Evolutionary conservation across 768 basidiomycete genomes (phyloP), one percentile per base, ranked within the genome.

Genomic region (Amanita polypyramis): DNA sequence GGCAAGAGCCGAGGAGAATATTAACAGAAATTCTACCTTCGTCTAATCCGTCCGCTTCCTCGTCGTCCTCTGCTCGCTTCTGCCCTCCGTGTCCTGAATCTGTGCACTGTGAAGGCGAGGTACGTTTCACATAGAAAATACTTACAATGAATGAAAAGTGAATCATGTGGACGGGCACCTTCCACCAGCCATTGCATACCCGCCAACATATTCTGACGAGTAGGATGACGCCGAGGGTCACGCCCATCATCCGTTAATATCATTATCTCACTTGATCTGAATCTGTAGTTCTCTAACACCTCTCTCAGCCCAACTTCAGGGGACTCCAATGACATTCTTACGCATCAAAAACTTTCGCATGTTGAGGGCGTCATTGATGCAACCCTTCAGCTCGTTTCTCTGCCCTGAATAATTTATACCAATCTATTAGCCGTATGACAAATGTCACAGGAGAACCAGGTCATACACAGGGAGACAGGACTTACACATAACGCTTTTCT

Each of bases 71-170:
- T 63, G 96, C 92, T 45, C 70, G 72, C 2, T 83, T 81, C 59
- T 94, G 93, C 8, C 93, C 95, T n/a, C 96, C 95, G 56, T 97
- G 94, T 0, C 94, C 95, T 1, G 93, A 95, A 64, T 90, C 85
- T 87, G 23, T 19, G 27, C 5, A 46, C 11, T 6, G 23, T 29
- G 42, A 35, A 29, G 15, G 8, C 8, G 45, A 35, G 9, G 4
- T 35, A 17, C 9, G 44, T 25, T 27, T 2, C 11, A 11, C 5
- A 30, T 19, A 19, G 10, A 7, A 7, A 15, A 21, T 34, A 59
- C 72, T 47, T 59, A 74, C 80, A 89, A 53, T 89, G 87, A 56
- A 89, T 80, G 60, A 88, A 87, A 2, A 89, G 64, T 2, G 85
- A 80, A 60, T 89, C 86, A 47, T 87, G 75, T 1, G 75, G 69